phyloP scores from a whole-genome alignment of 1,139 yeast genomes.

The Debaryomyces nepalensis region DNA sequence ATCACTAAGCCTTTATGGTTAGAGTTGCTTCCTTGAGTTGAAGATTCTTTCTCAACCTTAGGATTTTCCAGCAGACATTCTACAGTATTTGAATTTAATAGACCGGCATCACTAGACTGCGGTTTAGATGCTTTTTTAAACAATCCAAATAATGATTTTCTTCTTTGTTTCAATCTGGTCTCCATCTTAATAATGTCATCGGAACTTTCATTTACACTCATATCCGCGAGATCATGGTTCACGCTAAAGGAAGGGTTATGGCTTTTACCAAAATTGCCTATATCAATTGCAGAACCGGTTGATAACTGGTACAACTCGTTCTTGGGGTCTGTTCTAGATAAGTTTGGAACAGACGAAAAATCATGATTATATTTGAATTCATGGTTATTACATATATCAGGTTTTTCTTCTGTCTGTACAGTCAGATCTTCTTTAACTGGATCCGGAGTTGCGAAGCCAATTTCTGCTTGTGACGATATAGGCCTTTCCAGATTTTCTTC shows the following conservation, averaged over 20 bases:
- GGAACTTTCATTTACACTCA: slow-evolving; percentile 5
- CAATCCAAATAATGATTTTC: slow-evolving; percentile 30
- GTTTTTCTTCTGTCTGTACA: slow-evolving; percentile 10
- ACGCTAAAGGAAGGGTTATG: slow-evolving; percentile 44
- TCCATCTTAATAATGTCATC: slow-evolving; percentile 11
- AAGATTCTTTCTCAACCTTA: neutral
- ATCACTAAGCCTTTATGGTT: slow-evolving; percentile 11
- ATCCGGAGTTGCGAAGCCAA: slow-evolving; percentile 18
- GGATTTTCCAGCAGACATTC: neutral
- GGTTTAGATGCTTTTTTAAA: slow-evolving; percentile 27
- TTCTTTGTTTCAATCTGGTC: slow-evolving; percentile 16
- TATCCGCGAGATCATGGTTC: slow-evolving; percentile 4
- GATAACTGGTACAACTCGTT: slow-evolving; percentile 30
- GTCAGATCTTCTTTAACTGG: slow-evolving; percentile 8
- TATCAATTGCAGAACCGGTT: slow-evolving; percentile 48
- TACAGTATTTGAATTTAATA: neutral
- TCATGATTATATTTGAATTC: slow-evolving; percentile 13
- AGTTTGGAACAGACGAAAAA: slow-evolving; percentile 34
- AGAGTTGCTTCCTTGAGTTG: neutral
- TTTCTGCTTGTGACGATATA: slow-evolving; percentile 36
- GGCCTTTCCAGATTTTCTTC: slow-evolving; percentile 28
- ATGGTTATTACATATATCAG: slow-evolving; percentile 12
- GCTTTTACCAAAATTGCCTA: slow-evolving; percentile 46
- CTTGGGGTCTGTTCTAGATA: slow-evolving; percentile 18
- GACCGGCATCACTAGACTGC: too few relatives aligned